phyloP scores from a whole-genome alignment of 768 basidiomycete genomes.

The Kondoa malvinella region DNA sequence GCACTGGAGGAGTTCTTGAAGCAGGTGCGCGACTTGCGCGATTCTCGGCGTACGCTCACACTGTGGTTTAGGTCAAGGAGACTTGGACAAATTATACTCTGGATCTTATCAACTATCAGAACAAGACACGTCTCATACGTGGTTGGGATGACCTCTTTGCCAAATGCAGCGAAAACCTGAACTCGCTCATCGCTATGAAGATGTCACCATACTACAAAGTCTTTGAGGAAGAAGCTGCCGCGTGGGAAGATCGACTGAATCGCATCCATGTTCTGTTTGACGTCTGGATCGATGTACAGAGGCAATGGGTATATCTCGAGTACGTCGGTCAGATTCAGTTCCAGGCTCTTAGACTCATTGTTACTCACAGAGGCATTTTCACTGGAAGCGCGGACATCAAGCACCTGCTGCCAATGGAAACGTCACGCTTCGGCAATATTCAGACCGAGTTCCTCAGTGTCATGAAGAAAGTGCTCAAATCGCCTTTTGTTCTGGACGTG shows the following conservation, averaged over 20 bases:
- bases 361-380: conserved; percentile 54
- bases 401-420: conserved; percentile 91
- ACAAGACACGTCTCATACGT: conserved; percentile 89
- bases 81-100: conserved; percentile 90
- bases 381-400: conserved; percentile 99
- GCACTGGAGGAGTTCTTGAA: conserved; percentile 33
- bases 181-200: conserved; percentile 92
- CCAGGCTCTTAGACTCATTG: not conserved
- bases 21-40: conserved; percentile 25
- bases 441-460: conserved; percentile 93
- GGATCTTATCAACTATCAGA: conserved; percentile 95
- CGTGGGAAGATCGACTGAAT: conserved; percentile 38
- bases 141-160: conserved; percentile 36
- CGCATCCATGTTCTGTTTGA: conserved; percentile 93
- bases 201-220: conserved; percentile 96
- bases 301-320: conserved; percentile 99
- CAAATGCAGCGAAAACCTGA: conserved; percentile 92
- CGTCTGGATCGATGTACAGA: conserved; percentile 98
- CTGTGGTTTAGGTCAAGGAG: conserved; percentile 52
- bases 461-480: conserved; percentile 99
- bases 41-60: conserved; percentile 31
- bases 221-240: conserved; percentile 34
- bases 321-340: conserved; percentile 3
- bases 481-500: conserved; percentile 89
- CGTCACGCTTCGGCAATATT: conserved; percentile 82